These are phyloP conservation scores for Sphagnum fallax DNA, from an alignment of 228 moss, liverwort and hornwort genomes.

Conservation along the genomic window DNA sequence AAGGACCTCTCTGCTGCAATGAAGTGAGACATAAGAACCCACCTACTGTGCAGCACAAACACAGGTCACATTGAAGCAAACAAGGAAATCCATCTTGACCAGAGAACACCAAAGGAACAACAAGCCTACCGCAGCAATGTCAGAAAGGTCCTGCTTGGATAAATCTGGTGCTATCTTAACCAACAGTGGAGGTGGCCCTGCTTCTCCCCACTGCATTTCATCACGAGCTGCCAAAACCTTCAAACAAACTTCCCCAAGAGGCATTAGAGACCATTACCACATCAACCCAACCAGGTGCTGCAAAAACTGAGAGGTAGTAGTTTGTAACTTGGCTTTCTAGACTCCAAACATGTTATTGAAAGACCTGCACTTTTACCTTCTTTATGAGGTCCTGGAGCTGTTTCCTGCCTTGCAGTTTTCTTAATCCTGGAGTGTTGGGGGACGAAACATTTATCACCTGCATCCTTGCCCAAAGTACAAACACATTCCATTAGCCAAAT, in stretches of 20 bases:
- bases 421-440: constrained; percentile 92
- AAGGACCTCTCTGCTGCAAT: background rate
- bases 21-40: background rate
- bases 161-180: constrained; percentile 99
- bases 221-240: constrained; percentile 94
- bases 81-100: too few relatives aligned
- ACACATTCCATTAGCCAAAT: background rate
- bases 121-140: constrained; percentile 75
- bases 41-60: constrained; percentile 3
- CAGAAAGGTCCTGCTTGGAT: constrained; percentile 86
- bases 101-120: background rate
- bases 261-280: too few relatives aligned
- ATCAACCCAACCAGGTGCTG: too few relatives aligned
- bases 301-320: too few relatives aligned
- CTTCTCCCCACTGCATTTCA: constrained; percentile 96
- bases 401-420: constrained; percentile 95
- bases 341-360: too few relatives aligned
- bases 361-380: constrained; percentile 27
- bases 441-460: constrained; percentile 95
- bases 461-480: constrained; percentile 9
- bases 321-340: too few relatives aligned
- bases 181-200: constrained; percentile 86
- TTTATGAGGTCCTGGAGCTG: constrained; percentile 92
- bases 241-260: background rate
- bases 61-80: background rate